A percentile compares a stretch with the other conserved stretches of the same genome.
phyloP scores from a whole-genome alignment of 2,329 filamentous ascomycete species.

The Magnaporthiopsis poae region DNA sequence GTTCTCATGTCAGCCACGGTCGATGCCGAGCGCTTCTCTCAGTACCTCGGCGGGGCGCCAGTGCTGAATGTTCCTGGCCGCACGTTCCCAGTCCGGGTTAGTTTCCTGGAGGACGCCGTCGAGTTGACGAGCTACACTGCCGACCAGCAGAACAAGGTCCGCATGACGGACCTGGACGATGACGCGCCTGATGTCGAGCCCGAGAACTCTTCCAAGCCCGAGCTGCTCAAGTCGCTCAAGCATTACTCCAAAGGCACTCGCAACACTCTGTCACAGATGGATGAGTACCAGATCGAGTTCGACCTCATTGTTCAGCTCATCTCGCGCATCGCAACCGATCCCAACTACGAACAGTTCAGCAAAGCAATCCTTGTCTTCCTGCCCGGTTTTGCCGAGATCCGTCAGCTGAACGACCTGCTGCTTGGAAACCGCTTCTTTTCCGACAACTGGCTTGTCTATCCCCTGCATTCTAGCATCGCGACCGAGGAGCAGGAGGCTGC shows the following conservation, averaged over 20 bases:
- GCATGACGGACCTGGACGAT: slow-evolving; percentile 54
- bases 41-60: slow-evolving; percentile 75
- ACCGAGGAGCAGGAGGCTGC: slow-evolving; percentile 94
- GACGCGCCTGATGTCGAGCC: slow-evolving; percentile 42
- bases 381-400: slow-evolving; percentile 87
- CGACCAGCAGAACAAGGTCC: slow-evolving; percentile 35
- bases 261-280: slow-evolving; percentile 63
- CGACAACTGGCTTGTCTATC: slow-evolving; percentile 70
- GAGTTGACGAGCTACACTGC: slow-evolving; percentile 69
- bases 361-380: slow-evolving; percentile 90
- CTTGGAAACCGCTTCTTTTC: slow-evolving; percentile 66
- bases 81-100: slow-evolving; percentile 82
- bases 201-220: slow-evolving; percentile 41
- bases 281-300: slow-evolving; percentile 88
- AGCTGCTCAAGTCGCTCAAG: slow-evolving; percentile 55
- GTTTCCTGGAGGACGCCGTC: slow-evolving; percentile 84
- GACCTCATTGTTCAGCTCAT: slow-evolving; percentile 75
- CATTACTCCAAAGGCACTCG: slow-evolving; percentile 69
- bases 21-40: slow-evolving; percentile 81
- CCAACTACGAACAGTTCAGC: slow-evolving; percentile 61
- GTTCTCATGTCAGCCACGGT: slow-evolving; percentile 97
- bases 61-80: slow-evolving; percentile 84
- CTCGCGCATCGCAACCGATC: slow-evolving; percentile 60
- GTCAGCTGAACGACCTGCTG: slow-evolving; percentile 77
- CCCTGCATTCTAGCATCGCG: slow-evolving; percentile 86